These are phyloP conservation scores for Paramecium caudatum DNA, from an alignment of 73 alveolate genomes.

Conservation along the genomic window DNA sequence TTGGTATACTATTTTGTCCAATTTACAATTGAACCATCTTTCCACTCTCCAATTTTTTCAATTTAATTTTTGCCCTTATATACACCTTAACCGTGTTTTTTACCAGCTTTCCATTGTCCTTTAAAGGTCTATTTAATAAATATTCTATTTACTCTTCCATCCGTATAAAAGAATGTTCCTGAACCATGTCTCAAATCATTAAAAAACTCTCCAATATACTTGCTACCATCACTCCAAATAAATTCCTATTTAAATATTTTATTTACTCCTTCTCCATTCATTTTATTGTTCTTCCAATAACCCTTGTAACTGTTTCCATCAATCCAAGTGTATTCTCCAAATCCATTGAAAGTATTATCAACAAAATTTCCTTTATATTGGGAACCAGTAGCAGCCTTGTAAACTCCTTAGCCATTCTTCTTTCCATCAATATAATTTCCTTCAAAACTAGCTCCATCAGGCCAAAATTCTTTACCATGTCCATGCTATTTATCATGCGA, in stretches of 20 bases:
- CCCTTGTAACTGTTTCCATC: conserved; percentile 86
- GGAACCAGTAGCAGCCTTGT: conserved; percentile 82
- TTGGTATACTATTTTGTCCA: conserved; percentile 61
- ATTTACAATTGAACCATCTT: conserved; percentile 37
- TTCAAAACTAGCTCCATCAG: conserved; percentile 81
- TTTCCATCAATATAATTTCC: conserved; percentile 78
- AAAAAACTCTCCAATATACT: conserved; percentile 83
- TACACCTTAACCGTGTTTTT: conserved; percentile 77
- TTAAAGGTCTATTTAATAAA: too few species aligned
- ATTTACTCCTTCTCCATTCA: conserved; percentile 85
- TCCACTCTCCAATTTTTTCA: conserved; percentile 78
- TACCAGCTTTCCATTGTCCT: conserved; percentile 76
- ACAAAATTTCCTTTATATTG: conserved; percentile 81
- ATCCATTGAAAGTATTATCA: conserved; percentile 82
- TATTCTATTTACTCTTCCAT: conserved; percentile 83
- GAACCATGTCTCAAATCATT: conserved; percentile 84
- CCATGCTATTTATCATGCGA: conserved; percentile 84
- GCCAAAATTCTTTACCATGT: conserved; percentile 83
- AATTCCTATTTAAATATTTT: conserved; percentile 73
- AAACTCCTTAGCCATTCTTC: conserved; percentile 68
- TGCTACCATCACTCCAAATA: conserved; percentile 83
- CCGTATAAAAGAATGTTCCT: conserved; percentile 86
- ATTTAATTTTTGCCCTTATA: conserved; percentile 60
- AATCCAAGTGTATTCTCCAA: conserved; percentile 84
- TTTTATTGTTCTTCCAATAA: conserved; percentile 82